A percentile compares a stretch with the other conserved stretches of the same genome.
Evolutionary conservation across 2,329 filamentous ascomycete genomes (phyloP).

Genomic region (Penicillium sp.): DNA sequence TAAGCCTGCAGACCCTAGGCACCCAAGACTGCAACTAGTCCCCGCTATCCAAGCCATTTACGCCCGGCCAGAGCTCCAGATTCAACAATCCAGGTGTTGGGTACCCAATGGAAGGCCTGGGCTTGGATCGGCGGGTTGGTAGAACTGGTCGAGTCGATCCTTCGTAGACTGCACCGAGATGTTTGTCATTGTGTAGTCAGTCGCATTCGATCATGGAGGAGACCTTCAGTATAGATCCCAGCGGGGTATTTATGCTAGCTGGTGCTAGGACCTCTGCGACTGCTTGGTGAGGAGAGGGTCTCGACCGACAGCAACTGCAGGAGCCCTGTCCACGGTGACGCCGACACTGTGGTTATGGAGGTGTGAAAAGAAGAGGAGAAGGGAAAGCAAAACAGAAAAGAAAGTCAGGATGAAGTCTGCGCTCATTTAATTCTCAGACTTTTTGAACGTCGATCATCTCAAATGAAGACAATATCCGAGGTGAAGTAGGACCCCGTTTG

Average conservation of each 20-base stretch:
- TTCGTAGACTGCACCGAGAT: neutral
- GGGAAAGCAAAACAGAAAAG: neutral
- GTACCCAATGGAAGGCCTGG: conserved; percentile 10
- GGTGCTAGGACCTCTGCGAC: conserved; percentile 7
- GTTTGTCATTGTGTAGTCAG: neutral
- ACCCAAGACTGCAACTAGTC: neutral
- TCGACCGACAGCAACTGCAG: conserved; percentile 21
- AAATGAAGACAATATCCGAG: neutral
- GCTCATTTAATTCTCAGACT: neutral
- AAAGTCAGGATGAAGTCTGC: neutral
- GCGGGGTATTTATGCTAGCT: conserved; percentile 7
- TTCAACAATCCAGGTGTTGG: neutral
- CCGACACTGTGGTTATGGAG: conserved; percentile 7
- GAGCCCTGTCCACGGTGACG: conserved; percentile 16
- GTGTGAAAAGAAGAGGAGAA: conserved; percentile 1
- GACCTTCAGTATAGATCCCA: neutral
- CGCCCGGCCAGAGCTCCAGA: conserved; percentile 2
- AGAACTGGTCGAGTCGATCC: neutral
- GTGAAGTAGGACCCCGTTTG: neutral
- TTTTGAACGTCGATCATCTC: too few species aligned
- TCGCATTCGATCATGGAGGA: neutral
- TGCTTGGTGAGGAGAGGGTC: conserved; percentile 15
- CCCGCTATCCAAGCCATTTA: conserved; percentile 6
- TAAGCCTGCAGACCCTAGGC: neutral
- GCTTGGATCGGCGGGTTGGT: conserved; percentile 2